Evolutionary conservation across 805 yeast genomes (phyloP).

Genomic region (Yarrowia osloensis): DNA sequence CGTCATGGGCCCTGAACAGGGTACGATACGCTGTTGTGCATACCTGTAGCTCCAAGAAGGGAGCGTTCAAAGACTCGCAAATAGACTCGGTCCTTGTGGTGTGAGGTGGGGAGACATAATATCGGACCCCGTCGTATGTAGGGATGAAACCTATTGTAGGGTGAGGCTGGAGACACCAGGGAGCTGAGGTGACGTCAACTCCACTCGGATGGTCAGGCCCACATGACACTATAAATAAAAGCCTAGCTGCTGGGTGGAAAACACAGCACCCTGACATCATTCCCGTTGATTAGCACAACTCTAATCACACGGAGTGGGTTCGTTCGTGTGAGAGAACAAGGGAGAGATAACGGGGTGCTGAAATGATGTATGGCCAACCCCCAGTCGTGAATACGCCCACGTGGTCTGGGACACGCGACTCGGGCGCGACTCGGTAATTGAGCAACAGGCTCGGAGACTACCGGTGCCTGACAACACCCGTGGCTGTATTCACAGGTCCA

Average conservation of each 20-base stretch:
- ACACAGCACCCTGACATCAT: not conserved
- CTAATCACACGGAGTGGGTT: not conserved
- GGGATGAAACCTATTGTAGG: not conserved
- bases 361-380: not conserved
- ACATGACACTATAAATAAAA: not conserved
- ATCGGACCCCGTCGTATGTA: not conserved
- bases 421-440: conserved; percentile 4
- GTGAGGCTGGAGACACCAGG: not conserved
- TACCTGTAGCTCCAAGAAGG: too few relatives aligned
- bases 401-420: not conserved
- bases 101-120: not conserved
- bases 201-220: too few relatives aligned
- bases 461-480: not conserved
- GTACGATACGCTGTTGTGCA: not conserved
- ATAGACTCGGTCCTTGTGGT: not conserved
- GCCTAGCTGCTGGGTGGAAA: not conserved
- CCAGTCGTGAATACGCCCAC: not conserved
- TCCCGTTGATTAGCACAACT: not conserved
- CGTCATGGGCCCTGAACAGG: too few relatives aligned
- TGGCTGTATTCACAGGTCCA: not conserved
- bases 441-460: not conserved
- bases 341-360: not conserved
- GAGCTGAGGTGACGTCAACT: not conserved
- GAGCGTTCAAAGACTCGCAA: too few relatives aligned
- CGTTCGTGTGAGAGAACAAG: not conserved